Conservation (phyloP, 805 yeast genomes). For the Teunomyces kruisii region DNA sequence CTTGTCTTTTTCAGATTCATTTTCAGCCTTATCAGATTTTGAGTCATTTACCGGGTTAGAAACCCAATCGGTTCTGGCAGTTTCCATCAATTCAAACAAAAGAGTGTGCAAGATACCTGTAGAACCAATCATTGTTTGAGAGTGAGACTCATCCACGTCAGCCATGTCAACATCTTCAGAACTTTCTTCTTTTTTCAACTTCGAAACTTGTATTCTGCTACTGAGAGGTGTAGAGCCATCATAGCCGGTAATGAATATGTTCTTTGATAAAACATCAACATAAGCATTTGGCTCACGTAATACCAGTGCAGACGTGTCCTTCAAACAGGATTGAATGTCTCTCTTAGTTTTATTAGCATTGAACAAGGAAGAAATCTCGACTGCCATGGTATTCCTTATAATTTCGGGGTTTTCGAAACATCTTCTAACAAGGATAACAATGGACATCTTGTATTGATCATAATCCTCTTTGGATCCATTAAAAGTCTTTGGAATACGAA, state of each 20-base stretch:
- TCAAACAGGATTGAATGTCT: slow-evolving; percentile 40
- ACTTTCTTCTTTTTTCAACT: slow-evolving; percentile 8
- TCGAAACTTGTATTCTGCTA: background rate
- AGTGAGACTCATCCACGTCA: slow-evolving; percentile 20
- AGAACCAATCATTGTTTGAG: slow-evolving; percentile 11
- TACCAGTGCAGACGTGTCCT: slow-evolving; percentile 51
- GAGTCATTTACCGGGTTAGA: slow-evolving; percentile 20
- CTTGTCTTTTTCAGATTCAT: slow-evolving; percentile 12
- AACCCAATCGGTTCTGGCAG: slow-evolving; percentile 38
- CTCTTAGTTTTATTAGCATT: slow-evolving; percentile 12
- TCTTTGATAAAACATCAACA: slow-evolving; percentile 43
- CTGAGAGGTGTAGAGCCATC: slow-evolving; percentile 13
- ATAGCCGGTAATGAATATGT: slow-evolving; percentile 45
- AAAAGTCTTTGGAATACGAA: slow-evolving; percentile 40
- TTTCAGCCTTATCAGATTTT: slow-evolving; percentile 7
- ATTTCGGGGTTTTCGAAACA: slow-evolving; percentile 64
- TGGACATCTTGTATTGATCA: slow-evolving; percentile 19
- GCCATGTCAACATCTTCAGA: slow-evolving; percentile 29
- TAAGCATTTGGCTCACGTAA: slow-evolving; percentile 50
- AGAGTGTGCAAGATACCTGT: slow-evolving; percentile 66
- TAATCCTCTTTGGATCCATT: slow-evolving; percentile 12
- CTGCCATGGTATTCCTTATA: slow-evolving; percentile 47
- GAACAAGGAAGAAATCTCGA: slow-evolving; percentile 51
- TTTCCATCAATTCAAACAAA: slow-evolving; percentile 62
- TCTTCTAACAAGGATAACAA: slow-evolving; percentile 59